Base-by-base conservation (phyloP, 176 grass and related monocot species). In the Hyparrhenia diplandra region DNA sequence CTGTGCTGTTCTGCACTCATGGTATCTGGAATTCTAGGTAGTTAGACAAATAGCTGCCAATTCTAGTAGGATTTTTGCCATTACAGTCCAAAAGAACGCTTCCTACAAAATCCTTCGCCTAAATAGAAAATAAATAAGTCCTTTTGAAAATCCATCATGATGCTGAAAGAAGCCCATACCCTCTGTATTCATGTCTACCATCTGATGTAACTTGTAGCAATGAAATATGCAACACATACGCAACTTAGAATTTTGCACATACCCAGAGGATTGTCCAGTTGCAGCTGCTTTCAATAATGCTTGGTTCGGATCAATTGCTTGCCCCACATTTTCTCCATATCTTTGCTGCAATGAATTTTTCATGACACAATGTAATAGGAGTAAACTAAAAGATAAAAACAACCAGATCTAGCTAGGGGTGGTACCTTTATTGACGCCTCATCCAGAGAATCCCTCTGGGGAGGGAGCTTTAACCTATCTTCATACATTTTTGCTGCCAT, bases 401-500 rank as follows among this genome's bases (percentile, higher is more conserved):
- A 1, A 4, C 39, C 60, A 64, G 71, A 42, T 71, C 13, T 70
- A 43, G 3, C 39, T 51, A 78, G 39, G 24, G 75, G 30, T 28
- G 32, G 52, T 80, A 98, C 95, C 95, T 98, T 98, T 45, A 98
- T 88, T 34, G 95, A 93, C 69, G 88, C 84, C 59, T 98, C 95
- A 76, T 98, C 95, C 71, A 89, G 77, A 57, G 88, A 77, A 74
- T 95, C 95, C 82, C 95, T 88, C 70, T 93, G 92, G 67, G 89
- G 84, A 87, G 94, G 91, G 71, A 94, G 75, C 83, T 93, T 98
- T 52, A 98, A 73, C 41, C 86, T 83, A 51, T 98, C 92, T 78
- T 98, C 95, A 29, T 98, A 98, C 95, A 98, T 95, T 78, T 98
- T 98, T 60, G 95, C 80, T 28, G 95, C 95, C 77, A 98, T 87